Percentiles rank a stretch among this genome's conserved stretches.
Conservation (phyloP, 768 basidiomycete species). For the Pseudohyphozyma bogoriensis region DNA sequence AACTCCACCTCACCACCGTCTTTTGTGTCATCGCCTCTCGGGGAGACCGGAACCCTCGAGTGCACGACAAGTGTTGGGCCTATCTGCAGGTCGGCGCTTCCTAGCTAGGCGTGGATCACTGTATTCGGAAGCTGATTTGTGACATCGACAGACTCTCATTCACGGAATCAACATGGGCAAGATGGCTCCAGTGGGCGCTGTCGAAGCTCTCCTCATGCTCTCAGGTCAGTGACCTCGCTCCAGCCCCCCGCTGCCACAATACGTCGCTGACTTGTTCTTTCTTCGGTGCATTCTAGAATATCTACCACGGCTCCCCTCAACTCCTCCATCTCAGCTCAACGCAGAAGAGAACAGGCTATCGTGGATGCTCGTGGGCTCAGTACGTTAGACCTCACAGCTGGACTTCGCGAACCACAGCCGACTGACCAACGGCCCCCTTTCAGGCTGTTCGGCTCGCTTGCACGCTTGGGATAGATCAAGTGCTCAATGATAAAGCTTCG, state of each 20-base stretch:
- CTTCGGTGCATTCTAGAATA: conserved; percentile 18
- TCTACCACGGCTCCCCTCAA: conserved; percentile 17
- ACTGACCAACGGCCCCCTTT: too few species aligned
- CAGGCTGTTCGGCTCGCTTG: conserved; percentile 6
- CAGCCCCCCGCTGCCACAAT: not conserved
- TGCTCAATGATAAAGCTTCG: too few species aligned
- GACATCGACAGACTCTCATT: conserved; percentile 8
- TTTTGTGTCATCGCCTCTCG: conserved; percentile 24
- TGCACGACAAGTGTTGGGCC: conserved; percentile 23
- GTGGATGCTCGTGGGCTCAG: conserved; percentile 24
- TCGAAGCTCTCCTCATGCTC: conserved; percentile 28
- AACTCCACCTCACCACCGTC: conserved; percentile 25
- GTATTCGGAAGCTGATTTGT: not conserved
- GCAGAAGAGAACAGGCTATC: conserved; percentile 18
- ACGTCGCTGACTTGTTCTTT: not conserved
- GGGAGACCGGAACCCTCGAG: conserved; percentile 1
- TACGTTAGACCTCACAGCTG: not conserved
- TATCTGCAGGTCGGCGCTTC: not conserved
- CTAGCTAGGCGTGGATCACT: not conserved
- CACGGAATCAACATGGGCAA: conserved; percentile 23
- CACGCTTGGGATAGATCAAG: too few species aligned
- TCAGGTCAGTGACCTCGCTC: conserved; percentile 1
- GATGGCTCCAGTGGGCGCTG: conserved; percentile 24
- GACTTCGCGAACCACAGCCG: too few species aligned
- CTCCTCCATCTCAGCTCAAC: not conserved